Conservation (phyloP, 202 grass and related monocot genomes). For the Dendrocalamus latiflorus region DNA sequence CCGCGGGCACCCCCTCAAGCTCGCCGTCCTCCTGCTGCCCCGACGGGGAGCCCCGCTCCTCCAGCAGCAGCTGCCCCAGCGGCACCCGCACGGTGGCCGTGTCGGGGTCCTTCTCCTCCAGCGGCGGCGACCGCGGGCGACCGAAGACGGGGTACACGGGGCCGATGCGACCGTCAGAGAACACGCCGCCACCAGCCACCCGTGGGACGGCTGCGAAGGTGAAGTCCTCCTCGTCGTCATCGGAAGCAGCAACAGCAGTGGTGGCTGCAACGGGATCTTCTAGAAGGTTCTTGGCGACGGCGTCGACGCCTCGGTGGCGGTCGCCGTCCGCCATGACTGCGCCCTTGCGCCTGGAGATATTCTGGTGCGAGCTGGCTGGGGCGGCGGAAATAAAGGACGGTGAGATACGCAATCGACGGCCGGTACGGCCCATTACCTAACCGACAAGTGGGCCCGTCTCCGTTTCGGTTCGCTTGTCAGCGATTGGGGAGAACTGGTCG, state of each 20-base stretch:
- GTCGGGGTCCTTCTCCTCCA: neutral
- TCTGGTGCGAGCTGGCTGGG: neutral
- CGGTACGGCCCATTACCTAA: neutral
- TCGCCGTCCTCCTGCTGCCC: neutral
- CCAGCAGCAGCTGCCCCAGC: slow-evolving; percentile 37
- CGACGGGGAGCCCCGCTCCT: slow-evolving; percentile 35
- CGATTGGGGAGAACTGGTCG: no score
- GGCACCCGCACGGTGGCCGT: slow-evolving; percentile 26
- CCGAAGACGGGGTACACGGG: slow-evolving; percentile 41
- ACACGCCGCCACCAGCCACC: neutral
- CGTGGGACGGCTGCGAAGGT: slow-evolving; percentile 12
- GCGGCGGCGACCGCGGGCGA: neutral
- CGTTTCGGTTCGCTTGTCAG: neutral
- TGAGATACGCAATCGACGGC: neutral
- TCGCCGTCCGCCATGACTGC: slow-evolving; percentile 21
- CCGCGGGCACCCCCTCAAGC: neutral
- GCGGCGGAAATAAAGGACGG: slow-evolving; percentile 20
- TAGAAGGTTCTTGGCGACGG: neutral
- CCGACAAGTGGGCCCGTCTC: neutral
- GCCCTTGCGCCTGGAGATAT: neutral
- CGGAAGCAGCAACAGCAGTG: no score
- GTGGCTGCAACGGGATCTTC: neutral
- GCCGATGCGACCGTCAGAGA: slow-evolving; percentile 23
- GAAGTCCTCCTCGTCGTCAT: slow-evolving; percentile 23
- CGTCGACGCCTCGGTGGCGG: neutral